These are phyloP conservation scores for Cytospora paraplurivora DNA, from an alignment of 2,329 filamentous ascomycete species.

Conservation along the genomic window DNA sequence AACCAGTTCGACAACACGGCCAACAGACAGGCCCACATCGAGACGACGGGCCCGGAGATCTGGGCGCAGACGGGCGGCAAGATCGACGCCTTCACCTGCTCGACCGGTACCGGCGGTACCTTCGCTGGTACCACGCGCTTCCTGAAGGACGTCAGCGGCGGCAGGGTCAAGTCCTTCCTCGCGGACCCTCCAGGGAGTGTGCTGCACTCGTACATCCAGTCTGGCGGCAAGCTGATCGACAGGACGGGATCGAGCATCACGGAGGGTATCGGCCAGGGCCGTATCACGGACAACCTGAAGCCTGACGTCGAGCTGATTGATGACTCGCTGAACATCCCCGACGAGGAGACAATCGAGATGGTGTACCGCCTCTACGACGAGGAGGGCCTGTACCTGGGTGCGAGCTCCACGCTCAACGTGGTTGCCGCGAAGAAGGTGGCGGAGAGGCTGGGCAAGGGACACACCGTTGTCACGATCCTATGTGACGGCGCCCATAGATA, in stretches of 20 bases:
- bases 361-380: constrained; percentile 95
- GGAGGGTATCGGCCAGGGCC: constrained; percentile 95
- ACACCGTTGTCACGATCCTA: constrained; percentile 90
- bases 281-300: constrained; percentile 90
- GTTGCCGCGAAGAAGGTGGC: constrained; percentile 94
- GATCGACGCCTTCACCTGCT: constrained; percentile 92
- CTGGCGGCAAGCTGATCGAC: constrained; percentile 81
- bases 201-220: constrained; percentile 87
- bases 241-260: constrained; percentile 87
- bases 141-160: constrained; percentile 79
- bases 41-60: constrained; percentile 96
- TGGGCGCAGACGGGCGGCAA: constrained; percentile 88
- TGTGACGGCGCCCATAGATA: constrained; percentile 98
- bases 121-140: constrained; percentile 86
- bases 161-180: constrained; percentile 81
- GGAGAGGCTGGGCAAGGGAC: constrained; percentile 81
- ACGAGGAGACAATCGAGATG: constrained; percentile 97
- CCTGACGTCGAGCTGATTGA: constrained; percentile 84
- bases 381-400: constrained; percentile 92
- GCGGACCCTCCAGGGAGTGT: constrained; percentile 94
- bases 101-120: constrained; percentile 90
- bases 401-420: constrained; percentile 91
- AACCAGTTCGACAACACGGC: constrained; percentile 98
- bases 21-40: constrained; percentile 90
- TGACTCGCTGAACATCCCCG: constrained; percentile 79